Evolutionary conservation across 805 yeast genomes (phyloP), one percentile per base, ranked within the genome.

Genomic region (Saturnispora halmiae): DNA sequence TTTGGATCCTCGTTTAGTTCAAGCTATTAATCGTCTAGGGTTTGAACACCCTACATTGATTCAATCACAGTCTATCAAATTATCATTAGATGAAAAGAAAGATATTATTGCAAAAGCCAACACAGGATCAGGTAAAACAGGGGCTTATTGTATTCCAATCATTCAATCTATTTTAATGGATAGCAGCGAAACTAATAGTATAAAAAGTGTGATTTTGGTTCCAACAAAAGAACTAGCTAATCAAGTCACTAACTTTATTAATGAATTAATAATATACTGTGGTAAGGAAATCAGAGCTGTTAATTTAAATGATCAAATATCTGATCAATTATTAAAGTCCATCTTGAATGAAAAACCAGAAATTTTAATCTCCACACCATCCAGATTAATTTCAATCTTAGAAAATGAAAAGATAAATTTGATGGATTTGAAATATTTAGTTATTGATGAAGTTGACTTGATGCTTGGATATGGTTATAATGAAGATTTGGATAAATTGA

Each of bases 71-170:
- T 82, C 95, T n/a, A 85, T 92, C 45, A 95, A 94, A 32, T 65
- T 92, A 37, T 96, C 98, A 1, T 63, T 92, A 40, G 82, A 85
- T 48, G 92, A 90, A 50, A 83, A 81, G 56, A 80, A 87, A 64
- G 96, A 90, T 58, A 82, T 90, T 48, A 81, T 90, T 35, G 96
- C 96, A 29, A 79, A 83, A 56, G 96, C 97, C 6, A 77, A 85
- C 20, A 90, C 98, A 0, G 98, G 98, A 4, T 82, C 95, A 7
- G 97, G 97, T 49, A 90, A 90, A 61, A 90, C 97, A 0, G 83
- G 85, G 9, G 94, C 96, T 1, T 90, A 90, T 57, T 63, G 81
- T 47, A 72, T 90, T 36, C 98, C 98, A 6, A 79, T 92, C 14
- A 60, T 92, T 31, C 94, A 92, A 59, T 72, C 77, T 31, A 73